phyloP scores from a whole-genome alignment of 345 rosid species.

The Acer yangbiense region DNA sequence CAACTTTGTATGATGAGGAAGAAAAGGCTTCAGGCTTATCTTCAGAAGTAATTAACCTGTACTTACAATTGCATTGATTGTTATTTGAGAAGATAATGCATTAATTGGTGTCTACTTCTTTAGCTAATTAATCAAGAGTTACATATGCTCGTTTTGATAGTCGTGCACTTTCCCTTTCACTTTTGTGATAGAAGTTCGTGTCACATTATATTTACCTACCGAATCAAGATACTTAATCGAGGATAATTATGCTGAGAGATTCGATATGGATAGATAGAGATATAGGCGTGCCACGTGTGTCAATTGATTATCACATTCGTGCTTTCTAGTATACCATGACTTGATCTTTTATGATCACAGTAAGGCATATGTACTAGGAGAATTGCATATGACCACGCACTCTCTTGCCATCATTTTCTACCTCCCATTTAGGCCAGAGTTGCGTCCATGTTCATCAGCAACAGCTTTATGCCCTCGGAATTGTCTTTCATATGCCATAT shows the following conservation, averaged over 20 bases:
- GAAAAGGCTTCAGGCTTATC: neutral
- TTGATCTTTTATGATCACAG: neutral
- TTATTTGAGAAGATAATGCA: neutral
- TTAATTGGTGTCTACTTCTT: neutral
- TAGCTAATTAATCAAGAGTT: neutral
- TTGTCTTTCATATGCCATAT: neutral
- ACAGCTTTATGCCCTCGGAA: neutral
- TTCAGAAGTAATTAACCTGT: no score
- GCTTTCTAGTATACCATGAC: neutral
- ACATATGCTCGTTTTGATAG: no score
- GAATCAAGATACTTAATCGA: neutral
- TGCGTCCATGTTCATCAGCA: constrained; percentile 24
- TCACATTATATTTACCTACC: no score
- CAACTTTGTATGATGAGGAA: neutral
- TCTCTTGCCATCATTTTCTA: neutral
- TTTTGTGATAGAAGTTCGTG: no score
- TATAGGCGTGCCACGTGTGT: neutral
- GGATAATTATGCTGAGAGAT: neutral
- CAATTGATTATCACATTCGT: neutral
- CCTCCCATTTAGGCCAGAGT: constrained; percentile 6
- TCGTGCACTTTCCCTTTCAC: no score
- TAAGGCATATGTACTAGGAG: no score
- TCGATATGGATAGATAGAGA: neutral
- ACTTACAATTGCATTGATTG: no score
- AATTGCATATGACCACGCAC: neutral